Conservation (phyloP, 768 basidiomycete genomes). For the Kwoniella newhampshirensis region DNA sequence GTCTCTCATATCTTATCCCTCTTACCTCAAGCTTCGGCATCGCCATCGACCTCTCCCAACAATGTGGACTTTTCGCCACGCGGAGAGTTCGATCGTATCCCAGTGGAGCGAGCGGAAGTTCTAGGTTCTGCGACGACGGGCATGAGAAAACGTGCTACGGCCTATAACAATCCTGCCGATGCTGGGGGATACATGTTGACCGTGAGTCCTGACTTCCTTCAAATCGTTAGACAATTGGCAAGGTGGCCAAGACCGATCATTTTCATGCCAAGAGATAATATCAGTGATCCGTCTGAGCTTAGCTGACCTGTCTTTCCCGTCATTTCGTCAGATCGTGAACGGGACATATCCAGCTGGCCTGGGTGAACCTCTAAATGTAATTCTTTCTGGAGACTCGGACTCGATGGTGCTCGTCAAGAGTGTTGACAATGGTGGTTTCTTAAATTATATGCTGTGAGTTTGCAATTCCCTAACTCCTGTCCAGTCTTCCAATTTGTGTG, state of each 20-base stretch:
- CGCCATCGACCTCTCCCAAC: too few relatives aligned
- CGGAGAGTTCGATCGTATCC: not conserved
- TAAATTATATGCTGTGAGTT: conserved; percentile 79
- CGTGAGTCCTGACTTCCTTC: conserved; percentile 58
- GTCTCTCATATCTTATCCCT: conserved; percentile 15
- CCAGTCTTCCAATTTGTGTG: too few relatives aligned
- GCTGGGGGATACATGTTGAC: conserved; percentile 71
- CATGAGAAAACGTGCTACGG: conserved; percentile 50
- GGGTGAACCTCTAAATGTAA: conserved; percentile 82
- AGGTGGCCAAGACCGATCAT: not conserved
- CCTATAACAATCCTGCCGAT: conserved; percentile 61
- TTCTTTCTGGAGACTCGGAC: conserved; percentile 76
- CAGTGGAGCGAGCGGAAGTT: conserved; percentile 1
- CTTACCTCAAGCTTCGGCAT: not conserved
- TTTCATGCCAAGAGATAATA: not conserved
- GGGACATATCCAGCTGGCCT: conserved; percentile 68
- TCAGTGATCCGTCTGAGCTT: not conserved
- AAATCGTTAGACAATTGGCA: not conserved
- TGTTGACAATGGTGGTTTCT: conserved; percentile 67
- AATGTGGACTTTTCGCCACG: too few relatives aligned
- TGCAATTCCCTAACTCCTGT: too few relatives aligned
- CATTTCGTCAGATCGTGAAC: conserved; percentile 42
- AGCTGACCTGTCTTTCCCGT: too few relatives aligned
- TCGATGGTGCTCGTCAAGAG: conserved; percentile 62
- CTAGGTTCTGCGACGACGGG: conserved; percentile 16